Base-by-base conservation (phyloP, 805 yeast genomes). In the Candida ovalis region DNA sequence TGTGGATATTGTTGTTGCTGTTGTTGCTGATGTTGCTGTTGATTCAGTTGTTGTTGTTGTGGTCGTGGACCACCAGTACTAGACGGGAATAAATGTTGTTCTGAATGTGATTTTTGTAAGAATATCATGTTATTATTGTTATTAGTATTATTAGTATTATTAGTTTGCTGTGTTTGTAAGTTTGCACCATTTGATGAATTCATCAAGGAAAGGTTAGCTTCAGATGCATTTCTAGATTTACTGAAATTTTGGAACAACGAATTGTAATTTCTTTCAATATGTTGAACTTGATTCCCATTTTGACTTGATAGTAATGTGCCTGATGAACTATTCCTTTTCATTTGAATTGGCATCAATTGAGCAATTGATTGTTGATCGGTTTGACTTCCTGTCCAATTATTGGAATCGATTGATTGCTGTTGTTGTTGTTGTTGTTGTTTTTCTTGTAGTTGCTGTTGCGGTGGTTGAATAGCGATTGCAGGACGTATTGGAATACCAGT, bases 231-330 rank as follows among this genome's bases (percentile, higher is more conserved):
- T 19, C 30, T 27, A 9, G 46, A 43, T 12, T 24, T 21, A 7
- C 39, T 33, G 22, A 49, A 38, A 13, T 33, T 46, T 27, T 43
- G 50, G 38, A 50, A 50, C n/a, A 50, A 42, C 22, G 53, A 47
- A 17, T 25, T 35, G 30, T 50, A 50, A 19, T 28, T 46, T 38
- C 50, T 41, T 25, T 44, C 43, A 6, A 30, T 38, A 8, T 10
- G n/a, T 33, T 33, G 38, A 35, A n/a, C 38, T 10, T 25, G 35
- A 17, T 30, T 30, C 15, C 17, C 6, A 30, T 30, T 30, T 30
- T 30, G 35, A 4, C 17, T 12, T 15, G 35, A 30, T 12, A 30
- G 35, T 30, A 30, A 15, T 10, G 35, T 15, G 17, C 9, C 15
- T 15, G 35, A 30, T 12, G 35, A 30, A 17, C 15, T 30, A 17